Conservation (phyloP, 768 basidiomycete genomes). For the Hydnomerulius pinastri region DNA sequence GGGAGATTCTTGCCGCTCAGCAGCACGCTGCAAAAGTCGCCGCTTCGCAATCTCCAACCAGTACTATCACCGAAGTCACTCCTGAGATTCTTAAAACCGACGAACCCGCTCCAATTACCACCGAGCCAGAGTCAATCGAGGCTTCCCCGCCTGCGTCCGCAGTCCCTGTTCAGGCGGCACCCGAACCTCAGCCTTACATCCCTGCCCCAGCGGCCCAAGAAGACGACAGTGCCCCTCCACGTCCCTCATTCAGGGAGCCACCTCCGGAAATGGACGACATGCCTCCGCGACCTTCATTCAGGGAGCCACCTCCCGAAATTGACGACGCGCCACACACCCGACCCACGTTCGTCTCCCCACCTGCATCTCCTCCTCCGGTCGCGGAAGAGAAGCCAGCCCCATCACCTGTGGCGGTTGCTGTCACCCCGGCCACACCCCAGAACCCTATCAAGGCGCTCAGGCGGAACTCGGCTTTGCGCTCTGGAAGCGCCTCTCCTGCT, state of each 20-base stretch:
- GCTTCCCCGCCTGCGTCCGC: slow-evolving; percentile 1
- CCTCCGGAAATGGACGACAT: slow-evolving; percentile 42
- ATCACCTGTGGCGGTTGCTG: slow-evolving; percentile 37
- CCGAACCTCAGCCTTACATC: slow-evolving; percentile 27
- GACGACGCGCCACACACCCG: slow-evolving; percentile 37
- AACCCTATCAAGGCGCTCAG: slow-evolving; percentile 48
- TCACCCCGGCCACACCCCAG: slow-evolving; percentile 51
- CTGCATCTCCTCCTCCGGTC: slow-evolving; percentile 24
- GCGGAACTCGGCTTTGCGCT: slow-evolving; percentile 36
- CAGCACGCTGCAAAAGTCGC: slow-evolving; percentile 59
- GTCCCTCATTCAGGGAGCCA: slow-evolving; percentile 63
- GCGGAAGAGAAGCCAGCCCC: slow-evolving; percentile 23
- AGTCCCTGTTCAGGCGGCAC: slow-evolving; percentile 18
- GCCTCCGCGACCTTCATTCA: slow-evolving; percentile 51
- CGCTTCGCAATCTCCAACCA: slow-evolving; percentile 27
- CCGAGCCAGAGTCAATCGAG: slow-evolving; percentile 19
- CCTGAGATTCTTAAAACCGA: slow-evolving; percentile 16
- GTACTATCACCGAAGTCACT: slow-evolving; percentile 11
- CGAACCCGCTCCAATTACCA: slow-evolving; percentile 16
- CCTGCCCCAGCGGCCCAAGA: slow-evolving; percentile 12
- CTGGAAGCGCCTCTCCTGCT: slow-evolving; percentile 38
- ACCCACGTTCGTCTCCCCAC: slow-evolving; percentile 20
- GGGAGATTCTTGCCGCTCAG: slow-evolving; percentile 72
- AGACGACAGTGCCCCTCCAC: slow-evolving; percentile 22
- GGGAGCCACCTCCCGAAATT: slow-evolving; percentile 62